These are phyloP conservation scores for Yamadazyma sp. DNA, from an alignment of 1,139 yeast species.

Conservation along the genomic window DNA sequence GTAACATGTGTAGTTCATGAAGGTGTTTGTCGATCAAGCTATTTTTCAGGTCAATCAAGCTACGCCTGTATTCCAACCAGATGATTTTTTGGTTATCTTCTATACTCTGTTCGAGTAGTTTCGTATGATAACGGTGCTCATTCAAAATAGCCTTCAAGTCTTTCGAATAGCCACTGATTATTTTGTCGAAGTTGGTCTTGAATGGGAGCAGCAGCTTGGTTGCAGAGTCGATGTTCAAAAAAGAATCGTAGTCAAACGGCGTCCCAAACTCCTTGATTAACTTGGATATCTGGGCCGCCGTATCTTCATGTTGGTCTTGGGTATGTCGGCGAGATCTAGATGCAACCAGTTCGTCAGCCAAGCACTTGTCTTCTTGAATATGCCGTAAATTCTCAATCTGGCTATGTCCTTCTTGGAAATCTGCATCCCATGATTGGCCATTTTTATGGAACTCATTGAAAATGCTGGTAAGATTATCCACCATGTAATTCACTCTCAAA, in stretches of 20 bases:
- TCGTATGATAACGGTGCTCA: slow-evolving; percentile 33
- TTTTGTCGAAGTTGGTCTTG: slow-evolving; percentile 3
- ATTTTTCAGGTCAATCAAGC: slow-evolving; percentile 24
- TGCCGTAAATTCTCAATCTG: slow-evolving; percentile 32
- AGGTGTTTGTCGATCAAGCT: slow-evolving; percentile 24
- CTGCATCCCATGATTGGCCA: slow-evolving; percentile 37
- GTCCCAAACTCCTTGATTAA: slow-evolving; percentile 30
- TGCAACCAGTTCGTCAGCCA: slow-evolving; percentile 3
- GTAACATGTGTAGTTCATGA: slow-evolving; percentile 24
- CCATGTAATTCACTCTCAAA: slow-evolving; percentile 30
- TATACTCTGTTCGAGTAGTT: slow-evolving; percentile 22
- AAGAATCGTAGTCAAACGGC: slow-evolving; percentile 36
- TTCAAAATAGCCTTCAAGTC: slow-evolving; percentile 26
- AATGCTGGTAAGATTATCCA: slow-evolving; percentile 27
- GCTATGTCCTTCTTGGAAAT: slow-evolving; percentile 34
- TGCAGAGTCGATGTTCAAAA: slow-evolving; percentile 11
- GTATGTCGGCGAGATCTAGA: slow-evolving; percentile 23
- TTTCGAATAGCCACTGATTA: slow-evolving; percentile 11
- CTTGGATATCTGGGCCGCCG: slow-evolving; percentile 15
- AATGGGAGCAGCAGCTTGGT: slow-evolving; percentile 3
- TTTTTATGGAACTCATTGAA: slow-evolving; percentile 28
- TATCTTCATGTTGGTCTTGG: background rate
- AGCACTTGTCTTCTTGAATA: slow-evolving; percentile 33
- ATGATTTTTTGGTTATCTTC: slow-evolving; percentile 29
- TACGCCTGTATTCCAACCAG: slow-evolving; percentile 34